Conservation (phyloP, 2,329 filamentous ascomycete species). For the Cordyceps javanica region DNA sequence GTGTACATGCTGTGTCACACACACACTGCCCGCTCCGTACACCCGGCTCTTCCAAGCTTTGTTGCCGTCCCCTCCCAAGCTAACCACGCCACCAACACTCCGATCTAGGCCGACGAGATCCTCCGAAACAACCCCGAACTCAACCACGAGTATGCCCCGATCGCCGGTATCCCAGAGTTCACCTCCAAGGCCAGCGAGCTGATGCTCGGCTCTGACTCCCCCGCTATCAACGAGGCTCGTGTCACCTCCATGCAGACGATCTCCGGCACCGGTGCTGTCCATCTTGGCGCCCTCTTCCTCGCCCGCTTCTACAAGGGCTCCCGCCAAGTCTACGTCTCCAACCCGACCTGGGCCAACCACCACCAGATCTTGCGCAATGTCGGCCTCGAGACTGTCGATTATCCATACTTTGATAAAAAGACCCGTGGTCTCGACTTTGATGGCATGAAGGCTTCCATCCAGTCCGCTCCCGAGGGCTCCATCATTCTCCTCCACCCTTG, state of each 20-base stretch:
- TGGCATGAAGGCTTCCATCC: slow-evolving; percentile 71
- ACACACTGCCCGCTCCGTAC: background rate
- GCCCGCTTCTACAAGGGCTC: slow-evolving; percentile 77
- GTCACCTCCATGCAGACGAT: slow-evolving; percentile 83
- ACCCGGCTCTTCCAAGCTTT: background rate
- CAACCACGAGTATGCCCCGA: slow-evolving; percentile 98
- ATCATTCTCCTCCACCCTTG: slow-evolving; percentile 92
- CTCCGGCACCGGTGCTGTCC: slow-evolving; percentile 92
- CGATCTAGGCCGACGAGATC: slow-evolving; percentile 74
- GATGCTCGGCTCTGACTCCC: slow-evolving; percentile 72
- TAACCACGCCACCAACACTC: slow-evolving; percentile 15
- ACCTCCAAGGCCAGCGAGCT: slow-evolving; percentile 87
- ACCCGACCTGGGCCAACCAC: slow-evolving; percentile 98
- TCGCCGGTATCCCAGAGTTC: slow-evolving; percentile 80
- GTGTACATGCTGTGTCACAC: background rate
- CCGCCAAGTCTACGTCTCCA: slow-evolving; percentile 81
- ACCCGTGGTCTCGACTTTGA: slow-evolving; percentile 90
- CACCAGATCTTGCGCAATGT: slow-evolving; percentile 97
- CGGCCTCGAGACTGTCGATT: slow-evolving; percentile 66
- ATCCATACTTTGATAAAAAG: slow-evolving; percentile 88
- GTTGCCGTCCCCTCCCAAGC: background rate
- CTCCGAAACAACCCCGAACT: slow-evolving; percentile 81
- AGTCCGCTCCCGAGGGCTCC: slow-evolving; percentile 67
- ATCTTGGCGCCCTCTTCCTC: slow-evolving; percentile 90
- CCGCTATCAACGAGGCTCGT: slow-evolving; percentile 79